Evolutionary conservation across 2,329 filamentous ascomycete genomes (phyloP).

Genomic region (Colletotrichum sp.): DNA sequence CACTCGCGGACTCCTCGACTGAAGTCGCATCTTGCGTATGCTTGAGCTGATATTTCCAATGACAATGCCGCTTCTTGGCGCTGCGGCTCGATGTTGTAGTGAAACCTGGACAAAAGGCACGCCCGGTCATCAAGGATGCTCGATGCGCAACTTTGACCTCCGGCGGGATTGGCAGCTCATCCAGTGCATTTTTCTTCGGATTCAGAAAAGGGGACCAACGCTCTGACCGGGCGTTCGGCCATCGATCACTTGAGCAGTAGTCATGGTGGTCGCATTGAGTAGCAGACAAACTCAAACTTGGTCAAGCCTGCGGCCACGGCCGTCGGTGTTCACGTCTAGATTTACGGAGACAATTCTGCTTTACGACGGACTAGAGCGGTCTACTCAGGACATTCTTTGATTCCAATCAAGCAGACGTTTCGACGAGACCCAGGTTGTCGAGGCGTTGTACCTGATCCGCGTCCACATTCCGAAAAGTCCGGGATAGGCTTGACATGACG

Average conservation of each 20-base stretch:
- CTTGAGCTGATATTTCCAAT: not conserved
- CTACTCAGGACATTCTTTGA: not conserved
- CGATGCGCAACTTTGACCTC: not conserved
- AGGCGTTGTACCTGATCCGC: not conserved
- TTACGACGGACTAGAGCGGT: not conserved
- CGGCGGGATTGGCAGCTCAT: not conserved
- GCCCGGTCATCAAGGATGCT: not conserved
- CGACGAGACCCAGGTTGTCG: not conserved
- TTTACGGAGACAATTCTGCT: not conserved
- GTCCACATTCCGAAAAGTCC: not conserved
- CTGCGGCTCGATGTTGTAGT: not conserved
- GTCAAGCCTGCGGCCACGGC: not conserved
- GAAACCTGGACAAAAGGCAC: not conserved
- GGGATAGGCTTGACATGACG: not conserved
- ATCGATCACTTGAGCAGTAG: not conserved
- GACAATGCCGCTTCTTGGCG: not conserved
- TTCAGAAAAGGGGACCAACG: not conserved
- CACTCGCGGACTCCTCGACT: not conserved
- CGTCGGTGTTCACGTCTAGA: not conserved
- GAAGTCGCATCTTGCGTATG: not conserved
- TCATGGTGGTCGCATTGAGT: not conserved
- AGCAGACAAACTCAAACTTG: not conserved
- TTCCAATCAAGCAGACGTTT: not conserved
- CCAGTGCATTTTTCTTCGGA: not conserved
- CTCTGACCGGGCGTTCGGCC: slow-evolving; percentile 12